A percentile compares a stretch with the other conserved stretches of the same genome.
phyloP scores from a whole-genome alignment of 2,329 filamentous ascomycete species.

The Nigrospora sphaerica region DNA sequence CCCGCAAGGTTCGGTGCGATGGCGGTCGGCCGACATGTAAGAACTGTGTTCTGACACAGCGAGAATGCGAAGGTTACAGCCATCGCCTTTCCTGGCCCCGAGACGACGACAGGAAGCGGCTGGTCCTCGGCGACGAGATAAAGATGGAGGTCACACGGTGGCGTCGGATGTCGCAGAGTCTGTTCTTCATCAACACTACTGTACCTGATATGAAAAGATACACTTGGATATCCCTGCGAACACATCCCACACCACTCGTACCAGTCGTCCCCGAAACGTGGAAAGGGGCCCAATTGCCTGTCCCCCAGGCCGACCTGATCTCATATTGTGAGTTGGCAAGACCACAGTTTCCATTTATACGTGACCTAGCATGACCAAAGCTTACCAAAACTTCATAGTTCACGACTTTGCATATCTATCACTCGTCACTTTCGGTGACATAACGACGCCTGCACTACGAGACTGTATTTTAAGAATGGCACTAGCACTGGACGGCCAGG shows the following conservation, averaged over 20 bases:
- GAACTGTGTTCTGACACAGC: constrained; percentile 10
- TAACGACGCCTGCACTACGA: constrained; percentile 9
- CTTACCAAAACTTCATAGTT: constrained; percentile 10
- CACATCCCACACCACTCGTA: neutral
- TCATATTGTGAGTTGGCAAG: constrained; percentile 9
- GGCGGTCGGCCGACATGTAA: constrained; percentile 11
- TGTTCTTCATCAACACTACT: constrained; percentile 14
- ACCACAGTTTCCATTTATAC: neutral
- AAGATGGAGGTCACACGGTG: too few species aligned
- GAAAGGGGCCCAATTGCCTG: constrained; percentile 1
- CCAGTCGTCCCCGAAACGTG: neutral
- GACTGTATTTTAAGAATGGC: constrained; percentile 16
- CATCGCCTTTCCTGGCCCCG: constrained; percentile 21
- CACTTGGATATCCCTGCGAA: constrained; percentile 1
- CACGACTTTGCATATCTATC: constrained; percentile 11
- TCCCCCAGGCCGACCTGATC: constrained; percentile 6
- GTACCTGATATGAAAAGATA: constrained; percentile 13
- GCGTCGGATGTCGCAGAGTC: neutral
- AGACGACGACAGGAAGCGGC: constrained; percentile 13
- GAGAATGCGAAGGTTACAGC: constrained; percentile 16
- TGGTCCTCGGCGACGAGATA: constrained; percentile 6
- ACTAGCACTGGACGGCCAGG: constrained; percentile 8
- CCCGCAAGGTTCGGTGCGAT: constrained; percentile 16
- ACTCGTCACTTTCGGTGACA: constrained; percentile 11
- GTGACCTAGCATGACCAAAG: neutral